A percentile compares a stretch with the other conserved stretches of the same genome.
Evolutionary conservation across 352 stramenopile genomes (phyloP).

Genomic region (Albugo laibachii): DNA sequence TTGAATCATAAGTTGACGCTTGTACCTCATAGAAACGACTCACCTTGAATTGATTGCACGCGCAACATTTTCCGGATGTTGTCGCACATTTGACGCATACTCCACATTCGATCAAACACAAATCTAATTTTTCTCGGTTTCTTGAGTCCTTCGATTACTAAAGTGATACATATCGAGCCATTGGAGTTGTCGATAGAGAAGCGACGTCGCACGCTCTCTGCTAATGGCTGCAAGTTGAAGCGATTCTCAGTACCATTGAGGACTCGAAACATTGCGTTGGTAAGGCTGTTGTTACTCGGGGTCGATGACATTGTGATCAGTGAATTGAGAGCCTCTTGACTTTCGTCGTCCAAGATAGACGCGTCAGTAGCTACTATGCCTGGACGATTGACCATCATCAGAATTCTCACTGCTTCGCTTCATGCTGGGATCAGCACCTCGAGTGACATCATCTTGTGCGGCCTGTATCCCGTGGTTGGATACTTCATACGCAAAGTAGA

Average conservation of each 20-base stretch:
- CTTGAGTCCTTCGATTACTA: constrained; percentile 50
- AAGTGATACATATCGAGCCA: constrained; percentile 44
- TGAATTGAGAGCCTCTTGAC: constrained; percentile 24
- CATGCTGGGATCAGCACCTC: not conserved
- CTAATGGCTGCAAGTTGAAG: constrained; percentile 14
- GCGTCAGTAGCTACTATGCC: constrained; percentile 1
- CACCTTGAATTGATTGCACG: constrained; percentile 41
- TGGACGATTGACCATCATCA: constrained; percentile 2
- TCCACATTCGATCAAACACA: constrained; percentile 54
- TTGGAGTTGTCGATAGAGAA: constrained; percentile 59
- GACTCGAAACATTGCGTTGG: constrained; percentile 62
- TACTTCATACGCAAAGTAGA: constrained; percentile 70
- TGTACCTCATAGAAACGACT: too few species aligned
- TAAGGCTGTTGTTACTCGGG: constrained; percentile 52
- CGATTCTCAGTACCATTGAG: constrained; percentile 20
- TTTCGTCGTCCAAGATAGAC: constrained; percentile 12
- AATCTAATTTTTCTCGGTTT: constrained; percentile 35
- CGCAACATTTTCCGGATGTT: constrained; percentile 52
- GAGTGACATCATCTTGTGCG: constrained; percentile 36
- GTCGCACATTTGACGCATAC: constrained; percentile 24
- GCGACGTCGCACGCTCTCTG: constrained; percentile 49
- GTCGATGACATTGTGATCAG: constrained; percentile 19
- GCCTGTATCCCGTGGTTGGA: constrained; percentile 76
- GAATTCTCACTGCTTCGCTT: constrained; percentile 2
- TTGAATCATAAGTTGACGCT: constrained; percentile 1